Evolutionary conservation across 1,139 yeast species (phyloP), one percentile per base, ranked within the genome.

Genomic region (Hansenula lynferdii): DNA sequence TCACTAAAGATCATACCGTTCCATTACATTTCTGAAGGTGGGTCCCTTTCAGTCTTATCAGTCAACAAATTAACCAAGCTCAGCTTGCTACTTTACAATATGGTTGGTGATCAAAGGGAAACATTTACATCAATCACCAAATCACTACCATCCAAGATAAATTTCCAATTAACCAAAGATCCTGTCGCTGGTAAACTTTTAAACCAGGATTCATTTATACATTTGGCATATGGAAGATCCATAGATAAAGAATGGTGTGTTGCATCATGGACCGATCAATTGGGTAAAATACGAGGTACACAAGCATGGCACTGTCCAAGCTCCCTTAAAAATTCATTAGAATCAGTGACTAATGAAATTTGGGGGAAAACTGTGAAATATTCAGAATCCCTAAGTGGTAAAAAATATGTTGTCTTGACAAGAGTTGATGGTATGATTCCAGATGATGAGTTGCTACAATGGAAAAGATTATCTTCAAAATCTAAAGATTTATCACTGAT

Each of bases 191-290:
- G 42, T 2, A 60, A 44, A 38, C 53, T 67, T 34, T 63, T 65
- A 35, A 69, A 69, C 28, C 90, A 86, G 48, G 96, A 89, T 54
- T 70, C 85, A 1, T 85, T 80, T 48, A 65, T 92, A 28, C 97
- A 90, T 56, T 68, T 92, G 22, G 90, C 96, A 0, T 92, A 89
- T 53, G 87, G 89, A 27, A 60, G 95, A 38, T 84, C 96, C 0
- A 68, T 75, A 6, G 96, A 90, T 55, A 80, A 77, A 45, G 77
- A 75, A 42, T 90, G 97, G 96, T 69, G 87, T 35, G 77, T 82
- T 21, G 95, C 87, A 0, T 83, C 95, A 0, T 87, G 97, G 95
- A 72, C 95, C 0, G 96, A 90, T 54, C 92, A 92, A 37, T 71
- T 74, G 53, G 96, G 96, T 0, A 67, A 68, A 9, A 70, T 77